A percentile compares a stretch with the other conserved stretches of the same genome.
Conservation (phyloP, 148 eudicot genomes). For the Linanthus parryae region DNA sequence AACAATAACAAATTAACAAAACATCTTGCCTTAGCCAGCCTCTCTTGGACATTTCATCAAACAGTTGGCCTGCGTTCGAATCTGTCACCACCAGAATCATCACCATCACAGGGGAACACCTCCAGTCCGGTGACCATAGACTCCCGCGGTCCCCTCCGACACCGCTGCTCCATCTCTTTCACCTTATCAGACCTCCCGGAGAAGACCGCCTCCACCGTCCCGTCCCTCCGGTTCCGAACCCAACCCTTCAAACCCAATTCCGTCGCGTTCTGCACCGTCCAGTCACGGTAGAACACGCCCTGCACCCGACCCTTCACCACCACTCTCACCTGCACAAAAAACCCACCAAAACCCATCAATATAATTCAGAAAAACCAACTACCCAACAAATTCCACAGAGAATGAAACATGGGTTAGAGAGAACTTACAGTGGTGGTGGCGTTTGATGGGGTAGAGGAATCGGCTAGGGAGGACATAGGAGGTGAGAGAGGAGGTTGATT, state of each 20-base stretch:
- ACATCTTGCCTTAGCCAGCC: constrained; percentile 6
- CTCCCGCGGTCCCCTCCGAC: constrained; percentile 69
- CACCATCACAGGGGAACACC: constrained; percentile 42
- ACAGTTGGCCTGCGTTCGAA: constrained; percentile 61
- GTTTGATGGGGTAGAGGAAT: no score
- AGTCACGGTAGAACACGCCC: constrained; percentile 80
- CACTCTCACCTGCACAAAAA: constrained; percentile 54
- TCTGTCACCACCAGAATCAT: constrained; percentile 59
- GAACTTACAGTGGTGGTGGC: no score
- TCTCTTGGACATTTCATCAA: constrained; percentile 19
- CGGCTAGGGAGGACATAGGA: no score
- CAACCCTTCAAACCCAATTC: constrained; percentile 79
- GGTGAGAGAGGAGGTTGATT: no score
- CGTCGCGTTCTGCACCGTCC: constrained; percentile 78
- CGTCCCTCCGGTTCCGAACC: constrained; percentile 81
- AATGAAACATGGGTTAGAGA: no score
- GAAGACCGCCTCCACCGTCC: constrained; percentile 85
- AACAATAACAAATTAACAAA: no score
- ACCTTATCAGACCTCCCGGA: constrained; percentile 58
- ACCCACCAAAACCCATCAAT: background rate
- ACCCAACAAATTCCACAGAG: no score
- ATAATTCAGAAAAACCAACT: background rate
- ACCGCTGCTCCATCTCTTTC: constrained; percentile 80
- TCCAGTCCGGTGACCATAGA: constrained; percentile 70
- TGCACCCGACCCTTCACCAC: constrained; percentile 88